Base-by-base conservation (phyloP, 305 asterid species). In the Rubia occidens region DNA sequence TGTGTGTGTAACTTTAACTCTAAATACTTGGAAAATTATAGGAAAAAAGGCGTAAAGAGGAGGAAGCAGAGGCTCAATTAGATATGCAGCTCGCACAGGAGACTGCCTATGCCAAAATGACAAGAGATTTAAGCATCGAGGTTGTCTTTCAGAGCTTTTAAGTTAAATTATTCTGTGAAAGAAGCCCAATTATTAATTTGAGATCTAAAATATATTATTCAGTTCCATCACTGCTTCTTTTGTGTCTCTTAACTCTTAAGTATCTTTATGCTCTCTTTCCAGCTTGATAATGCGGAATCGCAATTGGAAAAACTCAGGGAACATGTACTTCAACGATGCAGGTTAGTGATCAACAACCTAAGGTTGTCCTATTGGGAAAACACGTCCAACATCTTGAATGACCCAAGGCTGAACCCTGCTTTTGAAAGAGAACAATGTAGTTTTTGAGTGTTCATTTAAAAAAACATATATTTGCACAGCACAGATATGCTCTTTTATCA, bases 31-130 rank as follows among this genome's bases (percentile, higher is more conserved):
- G 11, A 20, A 24, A 17, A 73, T 55, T 40, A 68, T 79, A 92
- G 98, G 97, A 93, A 72, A 82, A 84, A 74, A 84, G 79, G 77
- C 86, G 86, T 72, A 86, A 88, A 78, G 84, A 77, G 75, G 98
- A 91, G 86, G 92, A 89, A 77, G 85, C 86, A 32, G 96, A 91
- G 73, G 89, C 88, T 75, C 90, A 78, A 55, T 58, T 72, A 44
- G 84, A 74, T 71, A 40, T 83, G 73, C 89, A 83, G 76, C 87
- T 86, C 15, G 82, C 86, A 66, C 95, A 84, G 78, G 95, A 87
- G 76, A 90, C 86, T 69, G 82, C 82, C 71, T 88, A 89, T 86
- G 89, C 86, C 47, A 89, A 85, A 76, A 67, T 85, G 78, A 85
- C 96, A 70, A 82, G 86, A 83, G 97, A 87, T 67, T 64, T 93